Conservation (phyloP, 192 early-diverging fungal genomes). For the Chytriomyces confervae region DNA sequence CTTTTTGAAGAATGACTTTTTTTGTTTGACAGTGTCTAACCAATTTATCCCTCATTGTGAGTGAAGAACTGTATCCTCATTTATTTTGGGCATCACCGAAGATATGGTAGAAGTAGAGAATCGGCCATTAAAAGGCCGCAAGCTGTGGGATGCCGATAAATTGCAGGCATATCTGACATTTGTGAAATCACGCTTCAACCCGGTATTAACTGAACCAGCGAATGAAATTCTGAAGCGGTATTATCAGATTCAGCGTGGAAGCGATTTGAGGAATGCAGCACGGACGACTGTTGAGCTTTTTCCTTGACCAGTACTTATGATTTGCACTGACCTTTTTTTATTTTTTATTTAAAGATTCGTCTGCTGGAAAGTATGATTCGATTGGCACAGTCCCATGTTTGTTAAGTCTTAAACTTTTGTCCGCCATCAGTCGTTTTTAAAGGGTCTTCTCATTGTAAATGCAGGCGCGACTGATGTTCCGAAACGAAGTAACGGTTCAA, state of each 20-base stretch:
- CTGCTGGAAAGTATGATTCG: conserved; percentile 58
- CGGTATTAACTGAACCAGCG: conserved; percentile 63
- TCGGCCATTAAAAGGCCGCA: not conserved
- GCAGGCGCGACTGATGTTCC: conserved; percentile 62
- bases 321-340: not conserved
- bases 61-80: conserved; percentile 47
- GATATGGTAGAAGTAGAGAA: conserved; percentile 7
- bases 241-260: conserved; percentile 73
- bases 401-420: conserved; percentile 2
- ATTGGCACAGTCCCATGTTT: conserved; percentile 55
- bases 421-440: not conserved
- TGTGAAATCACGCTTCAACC: conserved; percentile 61
- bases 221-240: conserved; percentile 69
- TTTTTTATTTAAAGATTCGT: conserved; percentile 40
- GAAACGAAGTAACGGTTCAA: conserved; percentile 57
- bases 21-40: conserved; percentile 19
- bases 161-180: conserved; percentile 73
- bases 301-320: not conserved
- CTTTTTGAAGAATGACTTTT: conserved; percentile 16
- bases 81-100: conserved; percentile 43
- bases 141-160: conserved; percentile 64
- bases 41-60: not conserved
- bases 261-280: conserved; percentile 69
- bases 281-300: conserved; percentile 74
- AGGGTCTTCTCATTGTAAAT: conserved; percentile 4